Evolutionary conservation across 345 rosid genomes (phyloP).

Genomic region (Balakata baccata): DNA sequence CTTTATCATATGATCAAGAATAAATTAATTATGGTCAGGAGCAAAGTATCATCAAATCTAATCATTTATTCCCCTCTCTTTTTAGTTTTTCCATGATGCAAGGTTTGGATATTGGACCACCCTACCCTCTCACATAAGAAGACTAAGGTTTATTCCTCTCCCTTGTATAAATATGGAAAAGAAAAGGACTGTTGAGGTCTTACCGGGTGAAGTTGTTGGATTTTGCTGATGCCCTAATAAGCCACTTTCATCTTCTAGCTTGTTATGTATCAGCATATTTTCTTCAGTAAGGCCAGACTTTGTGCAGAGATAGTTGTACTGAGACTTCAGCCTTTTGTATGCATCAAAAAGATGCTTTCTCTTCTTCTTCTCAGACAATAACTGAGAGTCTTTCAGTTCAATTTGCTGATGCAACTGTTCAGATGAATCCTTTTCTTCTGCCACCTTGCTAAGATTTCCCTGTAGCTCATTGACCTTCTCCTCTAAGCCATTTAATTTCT

Average conservation of each 20-base stretch:
- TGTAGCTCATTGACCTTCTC: constrained; percentile 39
- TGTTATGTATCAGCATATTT: constrained; percentile 32
- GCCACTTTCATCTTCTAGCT: constrained; percentile 38
- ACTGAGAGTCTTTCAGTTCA: constrained; percentile 40
- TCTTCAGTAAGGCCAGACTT: constrained; percentile 50
- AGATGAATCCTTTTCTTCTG: constrained; percentile 29
- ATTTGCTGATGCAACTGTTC: constrained; percentile 41
- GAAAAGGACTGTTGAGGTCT: constrained; percentile 12
- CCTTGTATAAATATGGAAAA: constrained; percentile 1
- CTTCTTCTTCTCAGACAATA: constrained; percentile 48
- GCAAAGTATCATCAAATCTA: neutral
- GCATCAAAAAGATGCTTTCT: constrained; percentile 27
- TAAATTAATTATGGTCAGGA: constrained; percentile 10
- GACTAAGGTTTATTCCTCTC: neutral
- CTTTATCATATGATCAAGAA: neutral
- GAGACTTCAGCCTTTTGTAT: constrained; percentile 67
- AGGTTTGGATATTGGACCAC: neutral
- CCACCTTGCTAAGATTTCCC: constrained; percentile 23
- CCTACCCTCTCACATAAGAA: no score
- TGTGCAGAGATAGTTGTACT: constrained; percentile 51
- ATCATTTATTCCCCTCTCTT: neutral
- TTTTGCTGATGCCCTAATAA: constrained; percentile 31
- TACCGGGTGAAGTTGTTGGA: constrained; percentile 40
- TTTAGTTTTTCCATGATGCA: neutral
- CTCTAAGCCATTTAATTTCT: constrained; percentile 42